Conservation (phyloP, 352 stramenopile species). For the Pythium dissimile region DNA sequence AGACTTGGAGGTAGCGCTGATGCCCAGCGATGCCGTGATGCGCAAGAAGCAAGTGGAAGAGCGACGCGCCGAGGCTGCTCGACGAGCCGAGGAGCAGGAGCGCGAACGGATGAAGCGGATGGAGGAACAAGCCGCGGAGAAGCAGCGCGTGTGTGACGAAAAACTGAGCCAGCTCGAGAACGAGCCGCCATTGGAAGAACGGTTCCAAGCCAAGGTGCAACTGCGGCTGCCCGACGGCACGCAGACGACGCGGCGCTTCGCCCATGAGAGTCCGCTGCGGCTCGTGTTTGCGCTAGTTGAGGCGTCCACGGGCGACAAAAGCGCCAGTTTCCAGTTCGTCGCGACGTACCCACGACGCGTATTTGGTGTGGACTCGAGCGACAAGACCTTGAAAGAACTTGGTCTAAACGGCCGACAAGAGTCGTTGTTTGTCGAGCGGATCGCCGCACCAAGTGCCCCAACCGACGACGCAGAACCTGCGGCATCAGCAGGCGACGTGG, state of each 20-base stretch:
- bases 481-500: neutral
- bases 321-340: conserved; percentile 40
- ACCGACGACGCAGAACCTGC: neutral
- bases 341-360: conserved; percentile 61
- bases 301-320: conserved; percentile 43
- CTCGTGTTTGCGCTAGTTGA: conserved; percentile 54
- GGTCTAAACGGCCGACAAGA: conserved; percentile 57
- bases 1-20: conserved; percentile 77
- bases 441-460: neutral
- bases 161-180: conserved; percentile 2
- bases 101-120: conserved; percentile 38
- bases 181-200: conserved; percentile 42
- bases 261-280: conserved; percentile 28
- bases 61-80: neutral
- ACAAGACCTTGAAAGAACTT: conserved; percentile 48
- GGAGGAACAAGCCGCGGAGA: conserved; percentile 34
- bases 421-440: conserved; percentile 56
- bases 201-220: conserved; percentile 40
- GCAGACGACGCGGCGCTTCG: conserved; percentile 46
- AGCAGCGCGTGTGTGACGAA: neutral
- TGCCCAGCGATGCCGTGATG: conserved; percentile 63
- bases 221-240: conserved; percentile 44
- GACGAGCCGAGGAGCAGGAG: conserved; percentile 36
- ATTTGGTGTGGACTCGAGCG: conserved; percentile 34
- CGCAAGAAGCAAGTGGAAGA: conserved; percentile 35